phyloP scores from a whole-genome alignment of 805 yeast species.

The Cyberlindnera mississippiensis region DNA sequence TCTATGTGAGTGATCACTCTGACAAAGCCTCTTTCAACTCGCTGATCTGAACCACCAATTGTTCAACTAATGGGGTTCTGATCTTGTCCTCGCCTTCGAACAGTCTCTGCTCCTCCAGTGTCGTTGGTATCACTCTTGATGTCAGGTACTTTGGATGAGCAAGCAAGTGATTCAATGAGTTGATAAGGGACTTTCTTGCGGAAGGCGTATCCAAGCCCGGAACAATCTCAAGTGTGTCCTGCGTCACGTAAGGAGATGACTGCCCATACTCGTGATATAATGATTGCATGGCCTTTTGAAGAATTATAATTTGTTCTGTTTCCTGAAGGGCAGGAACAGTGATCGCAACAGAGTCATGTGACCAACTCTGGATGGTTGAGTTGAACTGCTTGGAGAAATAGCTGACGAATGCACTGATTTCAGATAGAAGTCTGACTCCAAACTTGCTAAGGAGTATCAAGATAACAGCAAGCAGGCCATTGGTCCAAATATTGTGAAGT shows the following conservation, averaged over 20 bases:
- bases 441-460: slow-evolving; percentile 56
- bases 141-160: slow-evolving; percentile 85
- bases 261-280: slow-evolving; percentile 51
- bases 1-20: slow-evolving; percentile 3
- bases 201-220: slow-evolving; percentile 61
- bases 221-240: slow-evolving; percentile 31
- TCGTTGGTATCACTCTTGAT: slow-evolving; percentile 60
- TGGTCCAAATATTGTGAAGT: slow-evolving; percentile 79
- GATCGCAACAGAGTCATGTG: slow-evolving; percentile 48
- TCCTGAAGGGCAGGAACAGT: slow-evolving; percentile 52
- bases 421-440: slow-evolving; percentile 61
- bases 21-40: slow-evolving; percentile 42
- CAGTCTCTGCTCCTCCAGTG: slow-evolving; percentile 58
- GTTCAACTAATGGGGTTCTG: slow-evolving; percentile 40
- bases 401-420: slow-evolving; percentile 56
- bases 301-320: slow-evolving; percentile 61
- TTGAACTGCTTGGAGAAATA: slow-evolving; percentile 65
- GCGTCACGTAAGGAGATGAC: slow-evolving; percentile 17
- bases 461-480: slow-evolving; percentile 70
- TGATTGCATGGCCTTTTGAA: slow-evolving; percentile 53
- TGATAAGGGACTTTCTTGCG: slow-evolving; percentile 56
- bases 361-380: slow-evolving; percentile 66
- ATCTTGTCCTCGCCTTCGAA: slow-evolving; percentile 45
- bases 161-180: slow-evolving; percentile 63
- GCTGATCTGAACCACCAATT: slow-evolving; percentile 46